Evolutionary conservation across 1,284 basidiomycete species (phyloP), one percentile per base, ranked within the genome.

Genomic region (Cystobasidiaceae sp.): DNA sequence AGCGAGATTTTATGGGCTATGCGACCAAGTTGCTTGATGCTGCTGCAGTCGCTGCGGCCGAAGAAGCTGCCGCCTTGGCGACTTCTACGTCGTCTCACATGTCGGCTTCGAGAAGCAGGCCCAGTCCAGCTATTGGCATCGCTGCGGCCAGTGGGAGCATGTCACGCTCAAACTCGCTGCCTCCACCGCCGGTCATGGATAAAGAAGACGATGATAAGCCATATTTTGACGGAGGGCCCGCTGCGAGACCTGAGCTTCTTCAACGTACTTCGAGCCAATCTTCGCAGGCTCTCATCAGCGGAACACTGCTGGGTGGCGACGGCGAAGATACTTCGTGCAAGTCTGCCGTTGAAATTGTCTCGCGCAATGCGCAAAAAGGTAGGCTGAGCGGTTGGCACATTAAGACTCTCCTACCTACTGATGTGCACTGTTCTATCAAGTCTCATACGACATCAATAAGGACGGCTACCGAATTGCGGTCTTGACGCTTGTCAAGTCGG

Each of bases 371-470:
- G 0, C 87, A 86, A 75, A 96, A 94, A 81, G 83, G 90, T 90
- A 62, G 62, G 82, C 76, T 9, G 23, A 3, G 19, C 11, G 37
- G 37, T 39, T 11, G 37, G 11, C 37, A 39, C n/a, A 11, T n/a
- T n/a, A 39, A 39, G 11, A 39, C 37, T 39, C 11, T n/a, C 11
- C 37, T 33, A 39, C 23, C 15, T 19, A 28, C 30, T 41, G 21
- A 30, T 43, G 13, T 27, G 32, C 15, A 28, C 28, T 7, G 4
- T 52, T 13, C n/a, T 9, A n/a, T 39, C 27, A 69, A 93, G 90
- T 87, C 33, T 92, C 90, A 0, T 94, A 90, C 77, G 92, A 96
- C 77, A 90, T 96, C 67, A 87, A 86, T 73, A 93, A 94, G 79
- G 89, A 93, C 51, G 90, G 88, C 0, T 82, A 88, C 54, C 84